Base-by-base conservation (phyloP, 148 eudicot genomes). In the Camellia sinensis region DNA sequence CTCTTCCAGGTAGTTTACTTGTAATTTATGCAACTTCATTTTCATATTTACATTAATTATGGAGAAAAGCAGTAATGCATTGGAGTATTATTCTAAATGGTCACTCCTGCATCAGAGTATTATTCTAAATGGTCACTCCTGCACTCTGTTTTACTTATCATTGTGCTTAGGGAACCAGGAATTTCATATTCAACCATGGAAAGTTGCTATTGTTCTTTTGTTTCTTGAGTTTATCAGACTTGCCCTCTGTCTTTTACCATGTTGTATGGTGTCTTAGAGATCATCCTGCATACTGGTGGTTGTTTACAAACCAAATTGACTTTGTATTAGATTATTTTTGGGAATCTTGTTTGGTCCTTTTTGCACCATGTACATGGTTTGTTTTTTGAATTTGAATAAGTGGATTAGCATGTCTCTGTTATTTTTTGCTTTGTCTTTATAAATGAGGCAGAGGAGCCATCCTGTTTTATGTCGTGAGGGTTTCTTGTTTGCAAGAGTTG, bases 251-350 rank as follows among this genome's bases (percentile, higher is more conserved):
- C 5, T 5, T 13, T 37, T 72, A 8, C 60, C 40, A 3, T 71
- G 75, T 11, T n/a, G 10, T 72, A 41, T 60, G 17, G 9, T 50
- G 6, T 72, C 60, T 48, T 72, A 72, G 74, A 72, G 59, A 59
- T 52, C 57, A 71, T 29, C 19, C 37, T 11, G 59, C 22, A 44
- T 48, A 43, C 21, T 18, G 45, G 21, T 44, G 7, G 52, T 69
- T 41, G 56, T 45, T 45, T 45, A 46, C 11, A 46, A 50, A 70
- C n/a, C 56, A 2, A 45, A 72, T 72, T 50, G 43, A 52, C 44
- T 52, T 54, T 57, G 66, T 57, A 56, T 37, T 17, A 7, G 40
- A n/a, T 74, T 41, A 46, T 3, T 21, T 74, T 57, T 12, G 45
- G 10, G 50, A 74, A 57, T 4, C 50, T 44, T 40, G 14, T 74